These are phyloP conservation scores for Picea mariana DNA, from an alignment of 83 land plant genomes.

Conservation along the genomic window DNA sequence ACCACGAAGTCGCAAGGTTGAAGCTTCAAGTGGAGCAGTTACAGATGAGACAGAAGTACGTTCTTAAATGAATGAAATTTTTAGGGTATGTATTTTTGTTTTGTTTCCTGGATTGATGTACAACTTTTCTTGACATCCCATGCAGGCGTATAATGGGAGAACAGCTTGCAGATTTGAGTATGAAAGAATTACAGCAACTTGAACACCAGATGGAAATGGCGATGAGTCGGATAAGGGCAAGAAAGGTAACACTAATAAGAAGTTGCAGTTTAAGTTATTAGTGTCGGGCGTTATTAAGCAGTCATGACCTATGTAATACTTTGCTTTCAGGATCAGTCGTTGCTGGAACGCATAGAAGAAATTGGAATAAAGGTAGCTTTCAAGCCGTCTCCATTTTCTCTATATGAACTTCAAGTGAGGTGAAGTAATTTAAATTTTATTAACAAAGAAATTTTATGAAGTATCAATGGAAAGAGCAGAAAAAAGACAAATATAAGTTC, in stretches of 20 bases:
- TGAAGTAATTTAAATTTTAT: no score
- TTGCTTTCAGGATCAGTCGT: neutral
- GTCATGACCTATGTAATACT: no score
- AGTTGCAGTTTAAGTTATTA: no score
- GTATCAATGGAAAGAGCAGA: no score
- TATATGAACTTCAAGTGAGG: no score
- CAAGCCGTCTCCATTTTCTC: no score
- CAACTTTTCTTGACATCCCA: neutral
- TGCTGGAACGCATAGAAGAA: constrained; percentile 15
- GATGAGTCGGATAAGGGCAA: constrained; percentile 7
- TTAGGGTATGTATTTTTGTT: neutral
- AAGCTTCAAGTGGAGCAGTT: constrained; percentile 10
- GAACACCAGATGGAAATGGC: constrained; percentile 3
- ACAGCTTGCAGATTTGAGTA: neutral
- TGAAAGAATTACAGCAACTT: constrained; percentile 7
- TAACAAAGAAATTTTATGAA: no score
- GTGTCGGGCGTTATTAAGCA: no score
- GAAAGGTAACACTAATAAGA: neutral
- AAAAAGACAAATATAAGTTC: no score
- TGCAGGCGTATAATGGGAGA: constrained; percentile 14
- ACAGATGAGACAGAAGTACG: constrained; percentile 4
- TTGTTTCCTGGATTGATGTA: neutral
- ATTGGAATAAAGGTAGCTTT: neutral
- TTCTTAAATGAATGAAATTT: neutral
- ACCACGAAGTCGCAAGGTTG: neutral